A percentile compares a stretch with the other conserved stretches of the same genome.
Conservation (phyloP, 2,329 filamentous ascomycete genomes). For the Penicillium sp. region DNA sequence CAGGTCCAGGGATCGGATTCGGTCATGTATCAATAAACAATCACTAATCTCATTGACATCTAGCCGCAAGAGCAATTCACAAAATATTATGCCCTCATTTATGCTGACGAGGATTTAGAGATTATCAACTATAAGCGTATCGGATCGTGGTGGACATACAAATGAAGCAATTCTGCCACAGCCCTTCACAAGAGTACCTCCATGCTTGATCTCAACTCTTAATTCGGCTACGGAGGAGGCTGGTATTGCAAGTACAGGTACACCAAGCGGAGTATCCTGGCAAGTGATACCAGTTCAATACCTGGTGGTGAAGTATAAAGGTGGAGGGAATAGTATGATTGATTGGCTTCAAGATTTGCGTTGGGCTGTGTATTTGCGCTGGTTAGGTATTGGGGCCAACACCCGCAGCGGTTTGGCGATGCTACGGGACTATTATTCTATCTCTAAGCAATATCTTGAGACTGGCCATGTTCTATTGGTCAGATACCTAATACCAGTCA, state of each 20-base stretch:
- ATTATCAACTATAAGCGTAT: too few relatives aligned
- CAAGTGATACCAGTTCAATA: not conserved
- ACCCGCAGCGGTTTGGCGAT: not conserved
- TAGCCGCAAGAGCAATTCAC: not conserved
- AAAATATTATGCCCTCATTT: too few relatives aligned
- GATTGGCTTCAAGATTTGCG: not conserved
- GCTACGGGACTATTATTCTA: not conserved
- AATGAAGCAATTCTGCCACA: too few relatives aligned
- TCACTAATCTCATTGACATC: not conserved
- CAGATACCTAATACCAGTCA: not conserved
- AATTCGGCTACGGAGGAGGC: not conserved
- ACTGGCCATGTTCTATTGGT: not conserved
- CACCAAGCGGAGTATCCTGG: not conserved
- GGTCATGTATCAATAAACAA: not conserved
- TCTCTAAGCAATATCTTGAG: not conserved
- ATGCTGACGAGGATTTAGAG: too few relatives aligned
- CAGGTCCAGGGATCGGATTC: not conserved
- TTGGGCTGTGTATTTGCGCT: not conserved
- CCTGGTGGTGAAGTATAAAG: not conserved
- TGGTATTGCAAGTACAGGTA: not conserved
- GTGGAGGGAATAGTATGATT: not conserved
- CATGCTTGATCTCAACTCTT: not conserved
- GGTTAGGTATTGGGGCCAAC: not conserved
- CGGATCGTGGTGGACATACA: too few relatives aligned
- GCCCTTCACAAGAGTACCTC: not conserved